phyloP scores from a whole-genome alignment of 2,329 filamentous ascomycete species.

The Ophiostoma himal-ulmi region DNA sequence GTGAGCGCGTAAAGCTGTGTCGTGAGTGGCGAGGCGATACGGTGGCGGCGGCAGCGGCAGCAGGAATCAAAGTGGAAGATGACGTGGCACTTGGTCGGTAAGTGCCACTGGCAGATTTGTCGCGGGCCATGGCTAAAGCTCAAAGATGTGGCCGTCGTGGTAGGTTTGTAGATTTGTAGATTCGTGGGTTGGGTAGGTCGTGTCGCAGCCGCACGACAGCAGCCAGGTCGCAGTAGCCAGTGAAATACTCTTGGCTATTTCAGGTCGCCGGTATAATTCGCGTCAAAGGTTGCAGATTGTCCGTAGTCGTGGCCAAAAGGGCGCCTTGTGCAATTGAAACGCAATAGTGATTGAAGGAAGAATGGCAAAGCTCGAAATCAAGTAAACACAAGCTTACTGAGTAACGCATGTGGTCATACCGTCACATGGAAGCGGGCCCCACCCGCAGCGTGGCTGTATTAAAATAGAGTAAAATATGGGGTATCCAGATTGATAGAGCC shows the following conservation, averaged over 20 bases:
- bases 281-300: too few relatives aligned
- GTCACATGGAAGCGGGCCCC: slow-evolving; percentile 2
- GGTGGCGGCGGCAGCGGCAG: slow-evolving; percentile 13
- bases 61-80: not conserved
- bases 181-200: too few relatives aligned
- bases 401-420: not conserved
- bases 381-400: not conserved
- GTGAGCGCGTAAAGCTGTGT: slow-evolving; percentile 52
- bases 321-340: not conserved
- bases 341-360: too few relatives aligned
- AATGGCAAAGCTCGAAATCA: too few relatives aligned
- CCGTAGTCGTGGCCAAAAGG: too few relatives aligned
- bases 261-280: too few relatives aligned
- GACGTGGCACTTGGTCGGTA: not conserved
- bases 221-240: too few relatives aligned
- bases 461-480: not conserved
- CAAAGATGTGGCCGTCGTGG: not conserved
- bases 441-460: slow-evolving; percentile 7
- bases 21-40: slow-evolving; percentile 37
- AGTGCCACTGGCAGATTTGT: not conserved
- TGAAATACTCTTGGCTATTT: too few relatives aligned
- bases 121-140: not conserved
- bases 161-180: not conserved
- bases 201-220: too few relatives aligned
- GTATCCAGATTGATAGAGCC: not conserved